These are phyloP conservation scores for Aspergillus awamori DNA, from an alignment of 2,329 filamentous ascomycete species.

Conservation along the genomic window DNA sequence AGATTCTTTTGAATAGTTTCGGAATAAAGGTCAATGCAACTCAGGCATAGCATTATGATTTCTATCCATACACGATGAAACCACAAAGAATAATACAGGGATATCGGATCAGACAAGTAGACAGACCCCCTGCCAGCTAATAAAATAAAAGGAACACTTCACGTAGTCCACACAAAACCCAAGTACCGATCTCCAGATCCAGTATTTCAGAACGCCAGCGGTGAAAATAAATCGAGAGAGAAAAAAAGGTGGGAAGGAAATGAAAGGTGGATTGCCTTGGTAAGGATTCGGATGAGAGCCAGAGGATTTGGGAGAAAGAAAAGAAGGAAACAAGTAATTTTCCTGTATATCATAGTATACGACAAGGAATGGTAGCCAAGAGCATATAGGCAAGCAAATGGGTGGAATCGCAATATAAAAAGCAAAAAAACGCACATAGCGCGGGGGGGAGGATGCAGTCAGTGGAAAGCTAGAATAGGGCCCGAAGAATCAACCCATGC, in stretches of 20 bases:
- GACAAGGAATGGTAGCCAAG: conserved; percentile 19
- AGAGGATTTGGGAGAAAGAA: conserved; percentile 9
- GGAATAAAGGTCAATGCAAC: conserved; percentile 17
- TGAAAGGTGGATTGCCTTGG: conserved; percentile 16
- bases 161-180: conserved; percentile 25
- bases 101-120: conserved; percentile 17
- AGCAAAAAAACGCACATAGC: conserved; percentile 12
- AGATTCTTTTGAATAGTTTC: neutral
- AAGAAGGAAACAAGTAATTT: conserved; percentile 17
- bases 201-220: conserved; percentile 41
- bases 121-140: conserved; percentile 15
- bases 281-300: conserved; percentile 21
- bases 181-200: conserved; percentile 36
- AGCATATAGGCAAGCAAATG: conserved; percentile 15
- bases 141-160: neutral
- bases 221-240: conserved; percentile 20
- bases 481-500: conserved; percentile 30
- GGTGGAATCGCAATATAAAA: conserved; percentile 13
- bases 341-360: conserved; percentile 29
- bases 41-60: conserved; percentile 24
- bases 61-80: conserved; percentile 16
- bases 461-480: conserved; percentile 21
- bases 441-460: conserved; percentile 23
- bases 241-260: conserved; percentile 18
- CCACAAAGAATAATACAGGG: conserved; percentile 17